Base-by-base conservation (phyloP, 2,329 filamentous ascomycete genomes). In the Colletotrichum cuscutae region DNA sequence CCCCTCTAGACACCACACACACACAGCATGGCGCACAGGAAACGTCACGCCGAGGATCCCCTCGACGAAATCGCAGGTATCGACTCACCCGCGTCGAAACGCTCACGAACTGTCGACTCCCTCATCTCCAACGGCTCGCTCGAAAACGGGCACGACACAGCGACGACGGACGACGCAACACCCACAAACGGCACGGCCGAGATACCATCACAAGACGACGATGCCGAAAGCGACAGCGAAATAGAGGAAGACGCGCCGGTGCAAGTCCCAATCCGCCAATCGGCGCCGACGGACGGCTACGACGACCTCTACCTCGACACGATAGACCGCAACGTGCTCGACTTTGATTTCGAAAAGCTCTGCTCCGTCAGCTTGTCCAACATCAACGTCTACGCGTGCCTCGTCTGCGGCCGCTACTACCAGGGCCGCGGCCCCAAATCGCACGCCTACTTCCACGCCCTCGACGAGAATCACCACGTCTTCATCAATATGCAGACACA, bases 321-420 rank as follows among this genome's bases (percentile, higher is more conserved):
- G 13, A 97, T 99, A 84, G 92, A 98, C 82, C 94, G 97, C 79
- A 91, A 92, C 79, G 92, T 98, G 59, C 91, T 98, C 69, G 97
- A 99, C 83, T 98, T 98, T 81, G 97, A 99, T 83, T 99, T 99
- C 81, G 97, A 99, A 82, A 99, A 99, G 87, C 90, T 98, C 13
- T 99, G 97, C 85, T 98, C 96, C 28, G 89, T 99, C 76, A 97
- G 95, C 42, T 89, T 99, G 8, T 98, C 95, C 61, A 98, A 98
- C 81, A 98, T 98, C 85, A 99, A 99, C 81, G 95, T 99, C 57
- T 99, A 99, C 82, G 97, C 97, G 11, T 99, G 97, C 79, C 89
- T 99, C 12, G 94, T 98, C 1, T 99, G 97, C 82, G 97, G 97
- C n/a, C 96, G 95, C 82, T 99, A 99, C 86, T 99, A 93, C 82